Base-by-base conservation (phyloP, 257 asterid genomes). In the Plectranthus barbatus region DNA sequence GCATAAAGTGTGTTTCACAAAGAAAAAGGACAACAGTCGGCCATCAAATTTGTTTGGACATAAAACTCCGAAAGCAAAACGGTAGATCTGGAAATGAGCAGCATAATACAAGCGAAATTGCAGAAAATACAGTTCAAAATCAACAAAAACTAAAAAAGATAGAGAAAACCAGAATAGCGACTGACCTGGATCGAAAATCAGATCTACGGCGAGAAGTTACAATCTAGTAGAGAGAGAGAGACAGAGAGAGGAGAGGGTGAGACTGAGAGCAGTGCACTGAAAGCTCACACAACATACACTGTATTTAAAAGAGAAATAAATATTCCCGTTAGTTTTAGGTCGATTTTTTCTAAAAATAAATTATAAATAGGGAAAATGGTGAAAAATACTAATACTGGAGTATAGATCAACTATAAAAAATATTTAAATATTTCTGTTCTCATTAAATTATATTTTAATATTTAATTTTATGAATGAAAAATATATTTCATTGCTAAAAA, bases 201-300 rank as follows among this genome's bases (percentile, higher is more conserved):
- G 77, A 76, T 67, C 75, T 67, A 70, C 68, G 72, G 61, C 60
- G 60, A 45, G 69, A 44, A 69, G 62, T n/a, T 44, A 44, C 62
- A 45, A 54, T 39, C 39, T 40, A 21, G 33, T 24, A 13, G 50
- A 17, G 45, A 31, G 51, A 31, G 60, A 52, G 45, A 24, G 39
- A 19, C 56, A 55, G 40, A 10, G 14, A 33, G 33, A 21, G 49
- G 1, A 36, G 41, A 9, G n/a, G n/a, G n/a, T n/a, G n/a, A n/a
- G n/a, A n/a, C n/a, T n/a, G n/a, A n/a, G n/a, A 63, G 45, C 21
- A 18, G 72, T 46, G 70, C 29, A 53, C 17, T 12, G 50, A 57
- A 36, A 42, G 44, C 42, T 9, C 26, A 59, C 48, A 48, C 70
- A 39, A 40, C 64, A 49, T 60, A 15, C 68, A 55, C 12, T 60